Base-by-base conservation (phyloP, 768 basidiomycete species). In the Butyriboletus loyo region DNA sequence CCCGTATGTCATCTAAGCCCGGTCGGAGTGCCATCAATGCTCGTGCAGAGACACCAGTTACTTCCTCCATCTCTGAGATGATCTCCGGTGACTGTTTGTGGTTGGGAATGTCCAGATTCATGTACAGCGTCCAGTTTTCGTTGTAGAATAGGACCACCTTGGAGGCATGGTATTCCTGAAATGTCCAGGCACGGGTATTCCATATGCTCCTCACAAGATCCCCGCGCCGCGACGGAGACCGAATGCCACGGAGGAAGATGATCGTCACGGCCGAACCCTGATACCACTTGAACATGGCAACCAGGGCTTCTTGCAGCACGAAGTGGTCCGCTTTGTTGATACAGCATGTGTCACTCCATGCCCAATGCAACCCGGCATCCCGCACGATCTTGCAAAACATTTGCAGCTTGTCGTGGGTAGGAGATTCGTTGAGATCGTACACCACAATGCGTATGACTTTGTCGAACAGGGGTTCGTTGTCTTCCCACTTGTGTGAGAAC, bases 401-500 rank as follows among this genome's bases (percentile, higher is more conserved):
- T 19, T 19, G 35, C 7, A 36, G n/a, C 35, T 36, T 36, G n/a
- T 36, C 9, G 1, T 36, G 49, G 0, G 50, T 46, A 13, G n/a
- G 50, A 14, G 51, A 56, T 14, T 45, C 37, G n/a, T 53, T 24
- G 10, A 60, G 54, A 3, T 53, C 41, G 4, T 59, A 60, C 11
- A 60, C 27, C 4, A 27, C 27, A 27, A 27, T 27, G 27, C 27
- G 27, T 27, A 27, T 27, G 27, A 27, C 27, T 27, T 27, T 27
- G 27, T 27, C 27, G 27, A 27, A 27, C 27, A 27, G 4, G 6
- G 27, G 27, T 27, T 31, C 31, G 3, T 31, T 5, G 1, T 14
- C 35, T 30, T 55, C 56, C 58, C 56, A 59, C n/a, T 17, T 46
- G 37, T 59, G 59, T 7, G 58, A 53, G 30, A 60, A 36, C 6